These are phyloP conservation scores for Panicum hallii DNA, from an alignment of 202 grass and related monocot genomes.

Conservation along the genomic window DNA sequence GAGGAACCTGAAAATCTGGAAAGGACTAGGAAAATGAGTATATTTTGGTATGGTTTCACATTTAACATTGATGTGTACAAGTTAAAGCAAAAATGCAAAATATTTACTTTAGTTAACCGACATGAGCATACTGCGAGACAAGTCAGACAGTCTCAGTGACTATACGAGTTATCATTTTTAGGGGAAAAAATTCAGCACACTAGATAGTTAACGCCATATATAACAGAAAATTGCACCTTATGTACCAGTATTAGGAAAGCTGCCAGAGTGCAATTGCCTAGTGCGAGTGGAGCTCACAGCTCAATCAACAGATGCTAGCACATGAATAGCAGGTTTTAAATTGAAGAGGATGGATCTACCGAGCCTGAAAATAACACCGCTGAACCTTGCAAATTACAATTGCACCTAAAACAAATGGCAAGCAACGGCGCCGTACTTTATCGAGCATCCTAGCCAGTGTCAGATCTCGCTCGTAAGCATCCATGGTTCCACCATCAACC, in stretches of 20 bases:
- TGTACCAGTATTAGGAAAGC: not conserved
- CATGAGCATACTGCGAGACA: not conserved
- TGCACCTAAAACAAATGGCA: not conserved
- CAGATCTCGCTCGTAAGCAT: not conserved
- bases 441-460: not conserved
- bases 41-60: not conserved
- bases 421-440: not conserved
- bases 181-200: not conserved
- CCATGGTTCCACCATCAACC: not conserved
- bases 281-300: not conserved
- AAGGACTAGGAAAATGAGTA: conserved; percentile 9
- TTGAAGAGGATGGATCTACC: not conserved
- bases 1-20: conserved; percentile 56
- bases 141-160: not conserved
- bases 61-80: not conserved
- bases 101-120: not conserved
- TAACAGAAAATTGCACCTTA: not conserved
- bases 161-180: not conserved
- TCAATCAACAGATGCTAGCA: not conserved
- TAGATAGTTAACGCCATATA: not conserved
- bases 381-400: conserved; percentile 5
- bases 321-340: not conserved
- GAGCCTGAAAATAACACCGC: not conserved
- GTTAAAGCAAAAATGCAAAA: not conserved
- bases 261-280: not conserved